Percentiles rank a stretch among this genome's conserved stretches.
phyloP scores from a whole-genome alignment of 345 rosid species.

The Populus pruinosa region DNA sequence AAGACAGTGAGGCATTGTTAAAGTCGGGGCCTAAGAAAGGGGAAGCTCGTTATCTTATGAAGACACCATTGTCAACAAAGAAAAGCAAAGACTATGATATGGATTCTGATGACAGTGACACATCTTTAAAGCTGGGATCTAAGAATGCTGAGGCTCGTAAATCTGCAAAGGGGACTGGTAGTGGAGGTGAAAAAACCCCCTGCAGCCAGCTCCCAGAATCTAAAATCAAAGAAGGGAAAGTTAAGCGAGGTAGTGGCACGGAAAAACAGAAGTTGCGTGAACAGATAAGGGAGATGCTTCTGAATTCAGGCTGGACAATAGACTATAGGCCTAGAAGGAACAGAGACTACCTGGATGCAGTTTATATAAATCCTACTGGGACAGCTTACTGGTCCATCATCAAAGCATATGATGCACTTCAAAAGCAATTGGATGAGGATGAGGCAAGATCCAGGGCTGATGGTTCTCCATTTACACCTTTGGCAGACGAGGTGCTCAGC shows the following conservation, averaged over 20 bases:
- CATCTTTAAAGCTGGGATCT: conserved; percentile 17
- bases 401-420: conserved; percentile 38
- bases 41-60: conserved; percentile 33
- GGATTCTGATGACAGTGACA: conserved; percentile 30
- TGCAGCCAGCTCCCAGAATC: conserved; percentile 35
- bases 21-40: conserved; percentile 35
- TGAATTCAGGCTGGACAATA: conserved; percentile 32
- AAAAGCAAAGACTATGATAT: conserved; percentile 2
- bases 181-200: conserved; percentile 41
- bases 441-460: conserved; percentile 17
- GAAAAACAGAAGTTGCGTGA: conserved; percentile 92
- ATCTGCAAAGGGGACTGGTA: conserved; percentile 19
- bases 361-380: conserved; percentile 29
- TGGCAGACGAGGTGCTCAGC: conserved; percentile 30
- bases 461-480: conserved; percentile 18
- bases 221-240: conserved; percentile 48
- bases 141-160: conserved; percentile 1
- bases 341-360: conserved; percentile 37
- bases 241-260: conserved; percentile 83
- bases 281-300: conserved; percentile 64
- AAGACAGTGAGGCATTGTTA: conserved; percentile 45
- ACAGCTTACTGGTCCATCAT: conserved; percentile 38
- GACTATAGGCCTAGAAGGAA: conserved; percentile 38
- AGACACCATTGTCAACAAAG: conserved; percentile 14
- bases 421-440: conserved; percentile 26